phyloP scores from a whole-genome alignment of 2,329 filamentous ascomycete genomes.

The Penicillium sp. region DNA sequence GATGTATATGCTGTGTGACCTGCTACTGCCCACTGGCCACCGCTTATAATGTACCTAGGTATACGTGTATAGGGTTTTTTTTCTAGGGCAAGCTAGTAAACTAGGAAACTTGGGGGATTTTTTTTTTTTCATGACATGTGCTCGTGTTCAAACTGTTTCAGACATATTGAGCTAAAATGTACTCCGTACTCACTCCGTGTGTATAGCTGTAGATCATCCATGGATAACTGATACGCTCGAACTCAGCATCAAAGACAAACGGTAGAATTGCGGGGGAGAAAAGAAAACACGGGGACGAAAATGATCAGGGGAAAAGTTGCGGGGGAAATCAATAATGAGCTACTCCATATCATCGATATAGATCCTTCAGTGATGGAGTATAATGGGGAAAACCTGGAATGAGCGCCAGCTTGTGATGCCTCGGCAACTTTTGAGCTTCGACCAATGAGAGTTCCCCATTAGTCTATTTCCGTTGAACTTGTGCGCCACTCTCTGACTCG shows the following conservation, averaged over 20 bases:
- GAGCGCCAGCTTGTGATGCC: conserved; percentile 19
- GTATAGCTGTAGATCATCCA: conserved; percentile 1
- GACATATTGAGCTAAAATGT: not conserved
- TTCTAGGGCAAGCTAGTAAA: not conserved
- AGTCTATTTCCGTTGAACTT: not conserved
- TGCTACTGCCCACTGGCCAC: not conserved
- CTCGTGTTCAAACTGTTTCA: not conserved
- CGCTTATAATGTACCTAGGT: not conserved
- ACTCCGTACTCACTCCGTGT: not conserved
- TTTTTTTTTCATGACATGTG: not conserved
- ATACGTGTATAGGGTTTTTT: not conserved
- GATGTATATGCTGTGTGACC: conserved; percentile 6
- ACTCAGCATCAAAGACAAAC: not conserved
- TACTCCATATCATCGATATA: not conserved
- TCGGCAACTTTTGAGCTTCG: conserved; percentile 16
- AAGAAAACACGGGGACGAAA: not conserved
- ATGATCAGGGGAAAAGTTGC: not conserved
- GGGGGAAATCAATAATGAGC: not conserved
- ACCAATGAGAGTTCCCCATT: conserved; percentile 11
- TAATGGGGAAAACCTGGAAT: not conserved
- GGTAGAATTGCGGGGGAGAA: not conserved
- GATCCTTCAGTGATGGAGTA: not conserved
- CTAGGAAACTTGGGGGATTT: not conserved
- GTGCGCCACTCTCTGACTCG: not conserved
- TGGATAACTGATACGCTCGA: not conserved